Percentiles rank a stretch among this genome's conserved stretches.
Conservation (phyloP, 1,284 basidiomycete species). For the Retiboletus fuscus region DNA sequence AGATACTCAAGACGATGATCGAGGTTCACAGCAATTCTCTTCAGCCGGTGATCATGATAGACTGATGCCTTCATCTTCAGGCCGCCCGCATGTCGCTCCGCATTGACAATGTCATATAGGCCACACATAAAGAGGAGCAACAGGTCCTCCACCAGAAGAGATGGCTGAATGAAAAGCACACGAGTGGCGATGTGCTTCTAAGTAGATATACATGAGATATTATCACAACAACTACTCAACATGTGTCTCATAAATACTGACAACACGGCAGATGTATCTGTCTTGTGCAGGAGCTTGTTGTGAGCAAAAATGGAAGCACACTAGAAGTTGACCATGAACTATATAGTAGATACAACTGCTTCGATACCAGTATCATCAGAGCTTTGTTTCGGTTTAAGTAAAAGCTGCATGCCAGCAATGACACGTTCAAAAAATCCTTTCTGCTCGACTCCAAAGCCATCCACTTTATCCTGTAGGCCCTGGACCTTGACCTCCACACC, state of each 20-base stretch:
- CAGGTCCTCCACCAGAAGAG: conserved; percentile 69
- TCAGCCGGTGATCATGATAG: not conserved
- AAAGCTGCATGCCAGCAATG: no score
- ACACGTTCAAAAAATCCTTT: no score
- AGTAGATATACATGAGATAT: conserved; percentile 22
- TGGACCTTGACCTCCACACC: no score
- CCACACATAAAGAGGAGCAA: conserved; percentile 73
- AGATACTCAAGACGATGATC: conserved; percentile 97
- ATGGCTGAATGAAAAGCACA: conserved; percentile 49
- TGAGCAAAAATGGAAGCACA: no score
- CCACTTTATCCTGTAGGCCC: no score
- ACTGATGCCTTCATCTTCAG: conserved; percentile 48
- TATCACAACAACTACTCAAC: conserved; percentile 25
- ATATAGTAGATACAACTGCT: no score
- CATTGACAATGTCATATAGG: conserved; percentile 95
- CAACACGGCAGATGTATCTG: not conserved
- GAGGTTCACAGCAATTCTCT: conserved; percentile 66
- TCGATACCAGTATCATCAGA: no score
- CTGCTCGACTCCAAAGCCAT: no score
- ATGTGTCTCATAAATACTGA: conserved; percentile 25
- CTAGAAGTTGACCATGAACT: no score
- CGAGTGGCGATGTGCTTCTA: conserved; percentile 8
- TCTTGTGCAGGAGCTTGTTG: no score
- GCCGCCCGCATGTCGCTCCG: conserved; percentile 91
- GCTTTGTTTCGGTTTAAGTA: no score